Evolutionary conservation across 1,139 yeast species (phyloP).

Genomic region (Pichiaceae sp.): DNA sequence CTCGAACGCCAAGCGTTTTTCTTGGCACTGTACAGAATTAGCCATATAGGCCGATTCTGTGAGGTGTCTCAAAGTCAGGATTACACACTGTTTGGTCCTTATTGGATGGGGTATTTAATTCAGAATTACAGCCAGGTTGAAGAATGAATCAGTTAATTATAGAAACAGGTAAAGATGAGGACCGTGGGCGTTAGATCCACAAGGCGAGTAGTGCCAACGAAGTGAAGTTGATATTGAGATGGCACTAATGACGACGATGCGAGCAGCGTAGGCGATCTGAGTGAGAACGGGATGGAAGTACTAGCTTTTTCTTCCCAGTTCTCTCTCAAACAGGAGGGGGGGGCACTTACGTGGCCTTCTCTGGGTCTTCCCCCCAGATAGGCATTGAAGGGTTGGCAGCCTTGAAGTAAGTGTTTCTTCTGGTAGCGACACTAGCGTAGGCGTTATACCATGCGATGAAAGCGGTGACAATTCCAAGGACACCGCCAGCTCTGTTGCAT

Average conservation of each 20-base stretch:
- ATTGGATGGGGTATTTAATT: too few species aligned
- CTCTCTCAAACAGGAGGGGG: neutral
- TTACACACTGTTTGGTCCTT: too few species aligned
- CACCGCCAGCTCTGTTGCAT: conserved; percentile 62
- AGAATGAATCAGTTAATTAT: too few species aligned
- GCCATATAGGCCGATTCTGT: too few species aligned
- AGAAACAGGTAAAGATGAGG: neutral
- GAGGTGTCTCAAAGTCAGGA: too few species aligned
- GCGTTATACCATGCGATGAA: conserved; percentile 80
- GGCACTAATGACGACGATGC: neutral
- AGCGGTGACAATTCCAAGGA: conserved; percentile 64
- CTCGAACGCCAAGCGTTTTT: too few species aligned
- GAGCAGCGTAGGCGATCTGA: neutral
- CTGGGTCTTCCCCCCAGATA: conserved; percentile 8
- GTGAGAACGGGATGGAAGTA: neutral
- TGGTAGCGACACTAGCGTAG: conserved; percentile 69
- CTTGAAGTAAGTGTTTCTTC: conserved; percentile 56
- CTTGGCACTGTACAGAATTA: too few species aligned
- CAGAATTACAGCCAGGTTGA: too few species aligned
- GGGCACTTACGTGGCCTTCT: neutral
- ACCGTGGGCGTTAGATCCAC: neutral
- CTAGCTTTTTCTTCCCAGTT: neutral
- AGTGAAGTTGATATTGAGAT: neutral
- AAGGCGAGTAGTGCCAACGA: neutral
- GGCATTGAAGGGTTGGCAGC: conserved; percentile 39